Base-by-base conservation (phyloP, 1,284 basidiomycete species). In the Ustilago lituana region DNA sequence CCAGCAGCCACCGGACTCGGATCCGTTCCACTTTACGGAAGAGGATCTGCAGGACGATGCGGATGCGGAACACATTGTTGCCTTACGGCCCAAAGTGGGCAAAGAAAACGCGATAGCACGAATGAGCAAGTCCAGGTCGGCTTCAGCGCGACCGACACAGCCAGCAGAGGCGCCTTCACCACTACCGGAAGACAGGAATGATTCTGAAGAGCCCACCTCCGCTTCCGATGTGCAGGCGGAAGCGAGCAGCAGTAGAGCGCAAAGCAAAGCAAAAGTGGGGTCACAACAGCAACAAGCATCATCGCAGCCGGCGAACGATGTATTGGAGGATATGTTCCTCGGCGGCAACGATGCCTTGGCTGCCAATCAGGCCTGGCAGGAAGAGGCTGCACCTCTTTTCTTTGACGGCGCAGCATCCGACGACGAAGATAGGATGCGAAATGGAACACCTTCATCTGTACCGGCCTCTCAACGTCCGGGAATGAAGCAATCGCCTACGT, bases 21-120 rank as follows among this genome's bases (percentile, higher is more conserved):
- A 61, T 43, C 54, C 64, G 7, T 67, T 67, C 27, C 36, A 57
- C 19, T 54, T 44, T 23, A 12, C 45, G 4, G 31, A 58, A 10
- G 40, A 53, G 36, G 55, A 64, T 35, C 4, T 64, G 20, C 20
- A 32, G 23, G 55, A 49, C 9, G 32, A 37, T 14, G 20, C 10
- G n/a, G 40, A 37, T 2, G 10, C n/a, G 27, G 26, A 37, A n/a
- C 5, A n/a, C n/a, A n/a, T 58, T 1, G 40, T 58, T n/a, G 61
- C 61, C 1, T n/a, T 64, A 3, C 26, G 37, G 31, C 61, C 55
- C 0, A 46, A 35, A 15, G 36, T 46, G 5, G 38, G 23, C 1
- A 20, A 17, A 17, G 29, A 24, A 12, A 14, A 19, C 27, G 11
- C n/a, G n/a, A n/a, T n/a, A n/a, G n/a, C n/a, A n/a, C n/a, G n/a